Conservation (phyloP, 306 rosid genomes). For the Cucumis cinereus region DNA sequence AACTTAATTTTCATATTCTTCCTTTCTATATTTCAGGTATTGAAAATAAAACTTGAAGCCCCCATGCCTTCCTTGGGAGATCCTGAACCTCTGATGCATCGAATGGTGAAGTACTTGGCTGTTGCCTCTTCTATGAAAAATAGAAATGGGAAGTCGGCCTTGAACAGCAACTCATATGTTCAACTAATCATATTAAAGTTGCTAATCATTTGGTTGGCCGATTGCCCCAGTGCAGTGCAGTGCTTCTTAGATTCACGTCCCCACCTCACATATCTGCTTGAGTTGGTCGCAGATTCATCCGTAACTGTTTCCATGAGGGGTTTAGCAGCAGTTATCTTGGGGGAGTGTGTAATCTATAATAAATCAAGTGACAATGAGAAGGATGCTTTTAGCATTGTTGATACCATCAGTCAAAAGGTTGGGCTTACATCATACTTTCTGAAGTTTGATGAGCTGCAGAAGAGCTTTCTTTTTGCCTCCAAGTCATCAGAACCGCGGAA, state of each 20-base stretch:
- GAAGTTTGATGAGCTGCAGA: slow-evolving; percentile 81
- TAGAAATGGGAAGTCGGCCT: slow-evolving; percentile 51
- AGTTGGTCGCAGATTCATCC: slow-evolving; percentile 60
- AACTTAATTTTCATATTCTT: background rate
- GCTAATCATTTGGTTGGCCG: slow-evolving; percentile 74
- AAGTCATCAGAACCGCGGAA: slow-evolving; percentile 34
- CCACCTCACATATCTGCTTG: slow-evolving; percentile 80
- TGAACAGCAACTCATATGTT: slow-evolving; percentile 38
- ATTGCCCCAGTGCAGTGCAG: slow-evolving; percentile 69
- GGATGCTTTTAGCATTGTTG: slow-evolving; percentile 73
- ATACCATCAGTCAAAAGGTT: slow-evolving; percentile 66
- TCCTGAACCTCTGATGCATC: slow-evolving; percentile 77
- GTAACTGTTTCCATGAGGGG: slow-evolving; percentile 66
- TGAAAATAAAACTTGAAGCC: slow-evolving; percentile 70
- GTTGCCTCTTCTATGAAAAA: slow-evolving; percentile 69
- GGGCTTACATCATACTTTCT: slow-evolving; percentile 76
- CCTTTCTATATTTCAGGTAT: slow-evolving; percentile 36
- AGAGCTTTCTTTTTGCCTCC: slow-evolving; percentile 40
- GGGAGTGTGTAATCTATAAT: slow-evolving; percentile 88
- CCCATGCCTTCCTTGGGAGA: slow-evolving; percentile 63
- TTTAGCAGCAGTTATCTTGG: slow-evolving; percentile 70
- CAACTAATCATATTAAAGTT: slow-evolving; percentile 65
- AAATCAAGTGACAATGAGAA: slow-evolving; percentile 50
- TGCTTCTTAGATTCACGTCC: slow-evolving; percentile 91
- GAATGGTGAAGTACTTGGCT: slow-evolving; percentile 77